Evolutionary conservation across 2,329 filamentous ascomycete species (phyloP), one percentile per base, ranked within the genome.

Genomic region (Coleophoma cylindrospora): DNA sequence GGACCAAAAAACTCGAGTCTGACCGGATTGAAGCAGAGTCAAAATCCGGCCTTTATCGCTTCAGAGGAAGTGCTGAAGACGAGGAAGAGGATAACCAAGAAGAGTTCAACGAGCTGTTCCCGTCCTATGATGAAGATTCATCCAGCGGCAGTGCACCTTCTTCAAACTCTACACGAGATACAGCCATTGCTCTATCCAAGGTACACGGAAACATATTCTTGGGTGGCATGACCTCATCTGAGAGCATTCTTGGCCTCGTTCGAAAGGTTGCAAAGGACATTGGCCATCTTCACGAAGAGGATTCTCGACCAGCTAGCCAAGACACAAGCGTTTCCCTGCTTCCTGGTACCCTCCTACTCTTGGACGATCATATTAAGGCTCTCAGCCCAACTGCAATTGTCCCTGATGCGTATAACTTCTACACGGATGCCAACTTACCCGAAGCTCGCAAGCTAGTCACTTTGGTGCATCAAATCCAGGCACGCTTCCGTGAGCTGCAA

Each of bases 31-130:
- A 87, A 43, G 83, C 87, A 57, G 85, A 87, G 15, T 78, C 81
- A 27, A 88, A 86, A 54, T 82, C 80, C 5, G 91, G 87, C 54
- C 69, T 95, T 37, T 99, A 95, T 68, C 85, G 84, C 17, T 96
- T 94, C 70, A 82, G 83, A 55, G 92, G 91, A 33, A 85, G 83
- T 37, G 72, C 81, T 37, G 87, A 91, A 53, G 85, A 91, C 44
- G 83, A 89, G 56, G 87, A 95, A 50, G 85, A 87, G 59, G 74
- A 80, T 10, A 82, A 90, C 47, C 79, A 86, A 54, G 80, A 86
- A 49, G 88, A 94, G 55, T 85, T 96, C 56, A 77, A 84, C 17
- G 79, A 87, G 55, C 72, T 97, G 7, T 97, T 97, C 70, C 92
- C 92, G 1, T 81, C 79, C 5, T 95, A 83, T 55, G 83, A 88